Conservation (phyloP, 441 rosid genomes). For the Gossypium aridum region DNA sequence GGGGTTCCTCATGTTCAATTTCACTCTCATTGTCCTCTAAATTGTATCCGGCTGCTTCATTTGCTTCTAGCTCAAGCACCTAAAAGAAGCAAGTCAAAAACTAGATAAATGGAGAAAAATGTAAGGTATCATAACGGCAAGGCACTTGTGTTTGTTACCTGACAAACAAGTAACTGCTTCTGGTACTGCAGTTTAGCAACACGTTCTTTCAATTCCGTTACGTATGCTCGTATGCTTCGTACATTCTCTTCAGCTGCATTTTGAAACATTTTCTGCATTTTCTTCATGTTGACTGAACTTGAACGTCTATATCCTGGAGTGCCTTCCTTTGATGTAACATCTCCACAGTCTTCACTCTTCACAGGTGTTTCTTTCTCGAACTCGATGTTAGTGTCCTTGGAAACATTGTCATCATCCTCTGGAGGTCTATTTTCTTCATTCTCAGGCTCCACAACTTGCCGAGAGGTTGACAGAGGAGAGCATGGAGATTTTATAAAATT, state of each 20-base stretch:
- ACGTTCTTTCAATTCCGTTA: conserved; percentile 93
- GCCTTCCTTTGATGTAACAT: conserved; percentile 72
- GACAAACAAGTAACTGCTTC: conserved; percentile 98
- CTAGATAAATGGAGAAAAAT: neutral
- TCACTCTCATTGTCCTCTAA: conserved; percentile 49
- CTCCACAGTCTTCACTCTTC: conserved; percentile 81
- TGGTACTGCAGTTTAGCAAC: conserved; percentile 98
- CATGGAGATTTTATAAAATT: conserved; percentile 81
- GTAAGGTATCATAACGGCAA: neutral
- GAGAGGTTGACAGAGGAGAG: conserved; percentile 84
- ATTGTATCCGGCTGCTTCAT: conserved; percentile 77
- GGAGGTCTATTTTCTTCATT: conserved; percentile 77
- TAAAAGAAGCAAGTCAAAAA: conserved; percentile 12
- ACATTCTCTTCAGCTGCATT: conserved; percentile 99
- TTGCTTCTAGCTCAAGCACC: conserved; percentile 98
- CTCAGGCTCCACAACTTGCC: conserved; percentile 63
- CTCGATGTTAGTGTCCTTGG: conserved; percentile 31
- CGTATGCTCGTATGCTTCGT: conserved; percentile 87
- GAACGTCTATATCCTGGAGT: conserved; percentile 69
- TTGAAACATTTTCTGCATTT: conserved; percentile 98
- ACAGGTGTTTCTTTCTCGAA: conserved; percentile 65
- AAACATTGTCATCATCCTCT: conserved; percentile 37
- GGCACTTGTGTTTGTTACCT: conserved; percentile 41
- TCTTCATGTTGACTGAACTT: conserved; percentile 96
- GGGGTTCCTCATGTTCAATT: conserved; percentile 45